Base-by-base conservation (phyloP, 257 asterid genomes). In the Capsicum chinense region DNA sequence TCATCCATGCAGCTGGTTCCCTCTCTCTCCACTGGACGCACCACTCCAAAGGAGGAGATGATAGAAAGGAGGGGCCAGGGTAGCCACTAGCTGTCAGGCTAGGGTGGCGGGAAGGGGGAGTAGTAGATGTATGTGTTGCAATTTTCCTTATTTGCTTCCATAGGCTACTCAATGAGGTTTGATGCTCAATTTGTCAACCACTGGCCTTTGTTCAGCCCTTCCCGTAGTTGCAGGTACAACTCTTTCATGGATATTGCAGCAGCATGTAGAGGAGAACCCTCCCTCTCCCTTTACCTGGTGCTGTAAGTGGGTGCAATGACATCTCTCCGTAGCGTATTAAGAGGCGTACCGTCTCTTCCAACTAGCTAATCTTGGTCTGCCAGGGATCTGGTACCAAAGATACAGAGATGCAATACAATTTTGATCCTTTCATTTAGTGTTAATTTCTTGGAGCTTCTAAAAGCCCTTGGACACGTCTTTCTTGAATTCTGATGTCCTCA, bases 381-480 rank as follows among this genome's bases (percentile, higher is more conserved):
- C 19, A 76, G 17, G 62, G 52, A 7, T 54, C 26, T 78, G 64
- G 64, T 52, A 52, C 15, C 62, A 54, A 37, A 14, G 21, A 26
- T 12, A 7, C 39, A 21, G 13, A 74, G 81, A 76, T 76, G 62
- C 42, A 11, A 73, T 19, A 54, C 48, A 9, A 7, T 13, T 14
- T 26, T 52, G 63, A 16, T 7, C 37, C 63, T 14, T 76, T 14
- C 21, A 26, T 54, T 7, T 26, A 71, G 17, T 44, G 81, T 52
- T 52, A 13, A 13, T 76, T 21, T 26, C 47, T 52, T 50, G 48
- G 42, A 14, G 81, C 42, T 52, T 74, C 80, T 47, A n/a, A 19
- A 73, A 73, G 81, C 2, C 63, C 26, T 74, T 74, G n/a, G 60
- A 57, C n/a, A 13, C 26, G 81, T 76, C 63, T 52, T 76, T 76